Conservation (phyloP, 257 asterid species). For the Scutellaria galericulata region DNA sequence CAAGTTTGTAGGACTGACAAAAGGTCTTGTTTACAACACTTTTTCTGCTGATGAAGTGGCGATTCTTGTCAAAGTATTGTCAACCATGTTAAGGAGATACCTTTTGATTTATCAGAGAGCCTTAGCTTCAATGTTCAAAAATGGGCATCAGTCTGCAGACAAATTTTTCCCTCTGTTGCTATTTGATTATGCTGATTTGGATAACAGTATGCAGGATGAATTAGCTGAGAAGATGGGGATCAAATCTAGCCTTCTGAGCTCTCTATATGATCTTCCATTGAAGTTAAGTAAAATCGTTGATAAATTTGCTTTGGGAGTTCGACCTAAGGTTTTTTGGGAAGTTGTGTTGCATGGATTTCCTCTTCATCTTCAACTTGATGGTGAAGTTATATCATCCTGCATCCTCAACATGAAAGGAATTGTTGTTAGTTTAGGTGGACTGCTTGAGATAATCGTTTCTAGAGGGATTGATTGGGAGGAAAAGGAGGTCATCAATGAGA, state of each 20-base stretch:
- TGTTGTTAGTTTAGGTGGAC: slow-evolving; percentile 57
- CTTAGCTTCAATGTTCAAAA: slow-evolving; percentile 54
- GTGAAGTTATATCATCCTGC: slow-evolving; percentile 80
- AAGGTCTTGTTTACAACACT: slow-evolving; percentile 49
- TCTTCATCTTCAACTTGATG: slow-evolving; percentile 52
- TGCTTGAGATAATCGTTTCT: slow-evolving; percentile 60
- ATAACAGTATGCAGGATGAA: slow-evolving; percentile 60
- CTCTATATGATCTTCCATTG: slow-evolving; percentile 61
- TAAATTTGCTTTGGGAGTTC: slow-evolving; percentile 63
- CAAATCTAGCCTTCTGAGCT: slow-evolving; percentile 53
- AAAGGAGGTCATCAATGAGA: slow-evolving; percentile 56
- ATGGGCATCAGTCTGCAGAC: slow-evolving; percentile 46
- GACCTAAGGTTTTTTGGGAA: slow-evolving; percentile 74
- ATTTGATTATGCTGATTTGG: slow-evolving; percentile 65
- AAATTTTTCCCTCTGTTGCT: slow-evolving; percentile 67
- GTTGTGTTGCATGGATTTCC: slow-evolving; percentile 87
- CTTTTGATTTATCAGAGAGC: slow-evolving; percentile 75
- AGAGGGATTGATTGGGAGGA: slow-evolving; percentile 56
- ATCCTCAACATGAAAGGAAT: slow-evolving; percentile 70
- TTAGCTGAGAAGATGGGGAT: slow-evolving; percentile 61
- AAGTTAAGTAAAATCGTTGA: slow-evolving; percentile 57
- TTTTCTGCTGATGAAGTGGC: slow-evolving; percentile 57
- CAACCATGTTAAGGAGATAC: slow-evolving; percentile 74
- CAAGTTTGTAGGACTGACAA: slow-evolving; percentile 57
- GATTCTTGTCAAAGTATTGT: slow-evolving; percentile 53